Percentiles rank a stretch among this genome's conserved stretches.
Evolutionary conservation across 179 eudicot species (phyloP).

Genomic region (Vitellaria paradoxa): DNA sequence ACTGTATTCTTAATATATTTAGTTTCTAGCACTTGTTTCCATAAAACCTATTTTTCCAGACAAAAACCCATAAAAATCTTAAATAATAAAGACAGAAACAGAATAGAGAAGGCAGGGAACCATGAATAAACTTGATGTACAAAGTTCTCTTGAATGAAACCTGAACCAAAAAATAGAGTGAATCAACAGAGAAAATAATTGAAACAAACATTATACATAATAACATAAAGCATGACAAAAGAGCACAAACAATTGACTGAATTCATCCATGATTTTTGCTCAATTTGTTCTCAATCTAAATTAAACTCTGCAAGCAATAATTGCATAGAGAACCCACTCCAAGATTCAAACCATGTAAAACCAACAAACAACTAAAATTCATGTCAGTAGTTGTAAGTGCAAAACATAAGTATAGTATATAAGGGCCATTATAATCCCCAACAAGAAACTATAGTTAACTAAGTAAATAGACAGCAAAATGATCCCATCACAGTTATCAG

Average conservation of each 20-base stretch:
- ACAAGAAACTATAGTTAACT: neutral
- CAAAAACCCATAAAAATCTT: neutral
- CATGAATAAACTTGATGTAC: neutral
- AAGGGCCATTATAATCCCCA: neutral
- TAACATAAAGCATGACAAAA: neutral
- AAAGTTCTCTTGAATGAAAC: slow-evolving; percentile 4
- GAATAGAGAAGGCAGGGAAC: slow-evolving; percentile 4
- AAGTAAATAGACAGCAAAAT: neutral
- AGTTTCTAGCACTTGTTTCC: neutral
- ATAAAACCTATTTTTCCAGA: neutral
- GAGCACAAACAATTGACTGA: neutral
- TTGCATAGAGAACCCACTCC: slow-evolving; percentile 1
- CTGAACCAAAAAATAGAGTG: neutral
- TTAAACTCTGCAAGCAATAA: neutral
- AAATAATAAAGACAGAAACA: neutral
- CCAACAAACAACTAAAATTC: neutral
- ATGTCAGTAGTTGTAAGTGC: neutral
- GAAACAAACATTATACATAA: neutral
- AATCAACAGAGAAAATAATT: neutral
- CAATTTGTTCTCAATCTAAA: neutral
- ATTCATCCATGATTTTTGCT: neutral
- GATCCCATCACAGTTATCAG: neutral
- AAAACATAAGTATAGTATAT: neutral
- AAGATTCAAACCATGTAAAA: neutral
- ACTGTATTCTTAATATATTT: neutral